Conservation (phyloP, 257 asterid genomes). For the Henckelia pumila region DNA sequence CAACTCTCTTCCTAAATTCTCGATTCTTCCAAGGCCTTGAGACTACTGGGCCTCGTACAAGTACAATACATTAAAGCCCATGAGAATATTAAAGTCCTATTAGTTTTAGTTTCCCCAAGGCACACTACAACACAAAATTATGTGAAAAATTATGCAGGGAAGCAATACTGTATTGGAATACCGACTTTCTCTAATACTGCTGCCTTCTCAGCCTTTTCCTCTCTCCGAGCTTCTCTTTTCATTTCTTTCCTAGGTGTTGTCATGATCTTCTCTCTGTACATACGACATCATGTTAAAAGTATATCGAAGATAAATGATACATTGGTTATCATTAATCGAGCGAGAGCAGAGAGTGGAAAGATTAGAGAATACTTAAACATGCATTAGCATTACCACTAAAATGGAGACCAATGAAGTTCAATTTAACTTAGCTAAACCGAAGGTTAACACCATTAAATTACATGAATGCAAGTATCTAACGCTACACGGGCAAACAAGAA, state of each 20-base stretch:
- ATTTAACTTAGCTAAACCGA: neutral
- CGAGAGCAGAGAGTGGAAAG: neutral
- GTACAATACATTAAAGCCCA: too few relatives aligned
- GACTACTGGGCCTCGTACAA: too few relatives aligned
- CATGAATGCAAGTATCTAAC: neutral
- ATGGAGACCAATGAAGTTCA: neutral
- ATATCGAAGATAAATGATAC: slow-evolving; percentile 2
- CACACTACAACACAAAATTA: neutral
- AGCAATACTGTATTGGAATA: neutral
- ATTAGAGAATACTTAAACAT: neutral
- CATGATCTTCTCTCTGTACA: slow-evolving; percentile 82
- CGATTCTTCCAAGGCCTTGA: too few relatives aligned
- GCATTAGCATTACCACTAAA: neutral
- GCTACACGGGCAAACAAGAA: neutral
- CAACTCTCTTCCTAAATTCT: too few relatives aligned
- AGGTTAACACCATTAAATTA: neutral
- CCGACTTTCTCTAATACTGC: slow-evolving; percentile 72
- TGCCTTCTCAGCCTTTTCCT: slow-evolving; percentile 87
- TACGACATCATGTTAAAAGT: slow-evolving; percentile 23
- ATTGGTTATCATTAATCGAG: neutral
- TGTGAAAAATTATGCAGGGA: slow-evolving; percentile 7
- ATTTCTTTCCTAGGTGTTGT: slow-evolving; percentile 71
- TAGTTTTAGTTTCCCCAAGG: slow-evolving; percentile 20
- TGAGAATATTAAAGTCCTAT: too few relatives aligned
- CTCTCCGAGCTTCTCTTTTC: slow-evolving; percentile 86